Base-by-base conservation (phyloP, 2,329 filamentous ascomycete species). In the Gnomoniopsis smithogilvyi region DNA sequence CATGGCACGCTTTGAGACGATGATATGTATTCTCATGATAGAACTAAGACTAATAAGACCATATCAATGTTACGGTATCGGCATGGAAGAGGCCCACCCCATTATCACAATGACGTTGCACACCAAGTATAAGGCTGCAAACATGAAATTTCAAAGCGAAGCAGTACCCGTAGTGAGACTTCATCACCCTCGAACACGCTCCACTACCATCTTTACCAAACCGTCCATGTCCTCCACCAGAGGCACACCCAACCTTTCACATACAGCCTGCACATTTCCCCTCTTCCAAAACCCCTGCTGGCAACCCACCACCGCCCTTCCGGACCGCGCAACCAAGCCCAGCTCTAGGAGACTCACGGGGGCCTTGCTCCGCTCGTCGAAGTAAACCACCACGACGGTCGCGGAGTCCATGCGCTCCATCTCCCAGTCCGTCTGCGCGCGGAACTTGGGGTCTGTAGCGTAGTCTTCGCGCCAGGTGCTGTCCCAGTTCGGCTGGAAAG, bases 221-320 rank as follows among this genome's bases (percentile, higher is more conserved):
- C 75, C 73, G 4, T 72, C 72, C 24, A 78, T 71, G 2, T 66
- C 75, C 17, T 76, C 71, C 33, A 81, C 69, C 57, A 81, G 67
- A 41, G 75, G 70, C 6, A 85, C 68, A 0, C 69, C 74, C 61
- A 78, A 80, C 55, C 74, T 74, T 59, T 72, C 67, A 61, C 84
- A 87, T 11, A 86, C 77, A 15, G 85, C 72, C 65, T 83, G 73
- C 34, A 89, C 82, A 63, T 89, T 87, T 0, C 83, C 85, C n/a
- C 75, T 75, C 68, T 85, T 85, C 70, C 70, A 77, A 64, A 83
- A 89, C 0, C 74, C 76, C 24, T 74, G 68, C 1, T 77, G 73
- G 50, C 80, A 84, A 46, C 80, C 79, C 0, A 87, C 83, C 12
- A 88, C 71, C 1, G 76, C 73, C 66, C 78, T 82, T 1, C 71